Conservation (phyloP, 805 yeast genomes). For the Teunomyces kruisii region DNA sequence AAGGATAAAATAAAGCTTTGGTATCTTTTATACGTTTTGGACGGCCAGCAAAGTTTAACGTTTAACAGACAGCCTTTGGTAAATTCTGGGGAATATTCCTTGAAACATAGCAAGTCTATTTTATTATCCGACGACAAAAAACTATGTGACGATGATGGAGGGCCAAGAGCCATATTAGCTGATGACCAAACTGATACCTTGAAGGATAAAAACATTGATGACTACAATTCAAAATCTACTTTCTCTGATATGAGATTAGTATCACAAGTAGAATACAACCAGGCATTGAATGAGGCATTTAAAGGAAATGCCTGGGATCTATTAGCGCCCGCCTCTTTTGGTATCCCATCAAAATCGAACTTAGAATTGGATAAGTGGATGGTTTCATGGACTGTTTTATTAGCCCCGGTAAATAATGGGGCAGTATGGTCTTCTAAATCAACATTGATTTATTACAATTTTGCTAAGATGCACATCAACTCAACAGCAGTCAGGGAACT, state of each 20-base stretch:
- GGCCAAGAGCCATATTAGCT: not conserved
- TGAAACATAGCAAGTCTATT: conserved; percentile 42
- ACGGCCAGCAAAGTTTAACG: conserved; percentile 67
- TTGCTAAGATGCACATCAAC: conserved; percentile 74
- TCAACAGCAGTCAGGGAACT: conserved; percentile 48
- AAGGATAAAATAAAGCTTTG: conserved; percentile 57
- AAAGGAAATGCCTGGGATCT: conserved; percentile 61
- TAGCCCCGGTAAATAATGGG: conserved; percentile 58
- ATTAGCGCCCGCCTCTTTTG: conserved; percentile 59
- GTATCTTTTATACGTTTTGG: conserved; percentile 64
- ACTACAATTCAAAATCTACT: conserved; percentile 12
- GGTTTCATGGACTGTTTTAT: conserved; percentile 74
- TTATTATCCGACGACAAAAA: conserved; percentile 18
- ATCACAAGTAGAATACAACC: conserved; percentile 67
- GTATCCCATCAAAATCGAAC: conserved; percentile 66
- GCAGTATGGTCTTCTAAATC: conserved; percentile 68
- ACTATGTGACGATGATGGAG: not conserved
- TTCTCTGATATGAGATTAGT: conserved; percentile 56
- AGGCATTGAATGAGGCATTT: conserved; percentile 59
- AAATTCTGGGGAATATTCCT: conserved; percentile 44
- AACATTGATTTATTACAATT: conserved; percentile 66
- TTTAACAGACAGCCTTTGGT: conserved; percentile 58
- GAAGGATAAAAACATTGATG: conserved; percentile 8
- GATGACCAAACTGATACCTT: not conserved
- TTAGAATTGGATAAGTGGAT: conserved; percentile 73